Evolutionary conservation across 345 rosid genomes (phyloP).

Genomic region (Citrus inodora): DNA sequence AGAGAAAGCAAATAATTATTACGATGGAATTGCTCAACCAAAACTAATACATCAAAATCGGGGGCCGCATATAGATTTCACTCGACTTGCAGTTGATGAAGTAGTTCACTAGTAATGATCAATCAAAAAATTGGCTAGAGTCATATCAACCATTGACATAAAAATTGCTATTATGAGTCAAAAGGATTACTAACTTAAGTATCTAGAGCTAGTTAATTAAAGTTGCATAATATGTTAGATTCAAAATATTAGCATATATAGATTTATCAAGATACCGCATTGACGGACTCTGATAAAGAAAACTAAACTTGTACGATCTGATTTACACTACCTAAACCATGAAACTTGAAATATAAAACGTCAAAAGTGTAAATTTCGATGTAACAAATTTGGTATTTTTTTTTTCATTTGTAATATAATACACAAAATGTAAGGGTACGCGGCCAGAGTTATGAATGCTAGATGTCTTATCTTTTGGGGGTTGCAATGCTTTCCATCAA

Average conservation of each 20-base stretch:
- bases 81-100: neutral
- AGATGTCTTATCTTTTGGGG: neutral
- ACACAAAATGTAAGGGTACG: neutral
- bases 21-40: conserved; percentile 21
- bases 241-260: neutral
- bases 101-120: neutral
- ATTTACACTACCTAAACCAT: too few species aligned
- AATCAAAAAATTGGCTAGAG: neutral
- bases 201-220: neutral
- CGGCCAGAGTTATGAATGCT: neutral
- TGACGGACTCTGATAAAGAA: neutral
- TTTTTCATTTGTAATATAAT: neutral
- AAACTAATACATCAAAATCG: conserved; percentile 4
- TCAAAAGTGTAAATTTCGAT: neutral
- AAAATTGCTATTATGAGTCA: neutral
- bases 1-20: neutral
- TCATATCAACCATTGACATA: neutral
- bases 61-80: conserved; percentile 13
- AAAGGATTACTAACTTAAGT: neutral
- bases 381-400: neutral
- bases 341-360: neutral
- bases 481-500: conserved; percentile 17
- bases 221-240: neutral
- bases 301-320: neutral
- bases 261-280: neutral